phyloP scores from a whole-genome alignment of 495 filamentous ascomycete species.

The Opeltia flavorubescens region DNA sequence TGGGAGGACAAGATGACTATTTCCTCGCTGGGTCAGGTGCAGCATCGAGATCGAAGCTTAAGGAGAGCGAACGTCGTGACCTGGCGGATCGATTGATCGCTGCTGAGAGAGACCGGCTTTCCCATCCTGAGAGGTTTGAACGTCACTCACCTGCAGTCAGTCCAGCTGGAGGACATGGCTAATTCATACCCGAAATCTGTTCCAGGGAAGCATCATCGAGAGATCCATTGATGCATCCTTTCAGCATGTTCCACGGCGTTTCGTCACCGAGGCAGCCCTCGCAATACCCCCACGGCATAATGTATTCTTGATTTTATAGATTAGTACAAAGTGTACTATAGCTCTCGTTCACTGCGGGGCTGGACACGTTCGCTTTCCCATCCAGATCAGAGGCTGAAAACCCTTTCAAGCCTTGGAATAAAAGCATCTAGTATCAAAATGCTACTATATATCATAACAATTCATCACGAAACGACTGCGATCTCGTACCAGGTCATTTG shows the following conservation, averaged over 20 bases:
- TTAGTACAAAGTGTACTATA: background rate
- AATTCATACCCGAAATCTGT: background rate
- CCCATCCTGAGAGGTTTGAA: background rate
- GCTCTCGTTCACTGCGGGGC: background rate
- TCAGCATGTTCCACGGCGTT: background rate
- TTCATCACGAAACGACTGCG: too few relatives aligned
- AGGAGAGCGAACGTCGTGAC: constrained; percentile 13
- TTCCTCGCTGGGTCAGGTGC: constrained; percentile 26
- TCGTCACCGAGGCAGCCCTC: background rate
- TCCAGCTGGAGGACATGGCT: constrained; percentile 1
- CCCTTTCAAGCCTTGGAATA: too few relatives aligned
- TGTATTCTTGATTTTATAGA: background rate
- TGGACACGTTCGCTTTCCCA: too few relatives aligned
- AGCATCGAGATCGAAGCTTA: constrained; percentile 12
- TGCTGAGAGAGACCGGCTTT: constrained; percentile 23
- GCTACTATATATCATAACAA: too few relatives aligned
- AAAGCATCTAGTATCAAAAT: too few relatives aligned
- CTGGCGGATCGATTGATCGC: constrained; percentile 24
- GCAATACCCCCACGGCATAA: background rate
- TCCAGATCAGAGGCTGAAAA: too few relatives aligned
- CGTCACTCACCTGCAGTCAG: constrained; percentile 4
- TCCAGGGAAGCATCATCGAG: background rate
- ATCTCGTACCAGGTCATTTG: too few relatives aligned
- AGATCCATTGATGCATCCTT: background rate
- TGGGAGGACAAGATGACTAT: constrained; percentile 45